phyloP scores from a whole-genome alignment of 73 alveolate genomes.

The Uronychia setigera region DNA sequence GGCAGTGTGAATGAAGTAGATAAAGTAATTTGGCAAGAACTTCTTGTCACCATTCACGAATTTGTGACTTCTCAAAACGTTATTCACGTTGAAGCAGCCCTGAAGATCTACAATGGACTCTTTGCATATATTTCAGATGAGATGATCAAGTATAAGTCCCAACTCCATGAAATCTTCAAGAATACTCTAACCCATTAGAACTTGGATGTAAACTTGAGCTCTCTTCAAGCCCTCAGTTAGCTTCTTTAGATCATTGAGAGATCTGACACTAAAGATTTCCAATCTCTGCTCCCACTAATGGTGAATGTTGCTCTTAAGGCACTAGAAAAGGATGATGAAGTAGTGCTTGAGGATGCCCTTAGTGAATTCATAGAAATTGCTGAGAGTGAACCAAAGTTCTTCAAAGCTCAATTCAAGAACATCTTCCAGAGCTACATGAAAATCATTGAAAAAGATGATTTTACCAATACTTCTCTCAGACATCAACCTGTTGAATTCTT shows the following conservation, averaged over 20 bases:
- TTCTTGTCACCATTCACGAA: slow-evolving; percentile 33
- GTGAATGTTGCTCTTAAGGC: slow-evolving; percentile 74
- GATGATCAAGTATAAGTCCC: slow-evolving; percentile 46
- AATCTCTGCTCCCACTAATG: slow-evolving; percentile 62
- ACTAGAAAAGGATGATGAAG: slow-evolving; percentile 60
- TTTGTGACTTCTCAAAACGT: slow-evolving; percentile 62
- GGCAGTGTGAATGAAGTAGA: slow-evolving; percentile 57
- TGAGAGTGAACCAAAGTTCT: slow-evolving; percentile 90
- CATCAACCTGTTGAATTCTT: slow-evolving; percentile 79
- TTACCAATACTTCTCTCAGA: slow-evolving; percentile 61
- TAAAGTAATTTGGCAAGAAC: slow-evolving; percentile 45
- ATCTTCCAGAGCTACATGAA: slow-evolving; percentile 69
- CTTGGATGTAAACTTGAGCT: slow-evolving; percentile 39
- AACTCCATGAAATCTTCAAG: slow-evolving; percentile 48
- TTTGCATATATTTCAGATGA: slow-evolving; percentile 50
- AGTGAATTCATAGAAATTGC: slow-evolving; percentile 83
- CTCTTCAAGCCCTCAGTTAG: slow-evolving; percentile 59
- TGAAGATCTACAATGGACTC: slow-evolving; percentile 60
- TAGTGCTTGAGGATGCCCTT: slow-evolving; percentile 80
- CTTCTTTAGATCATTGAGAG: slow-evolving; percentile 65
- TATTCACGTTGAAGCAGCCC: slow-evolving; percentile 63
- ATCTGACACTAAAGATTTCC: slow-evolving; percentile 67
- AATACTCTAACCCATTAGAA: slow-evolving; percentile 44
- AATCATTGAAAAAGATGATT: slow-evolving; percentile 63
- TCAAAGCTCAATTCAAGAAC: slow-evolving; percentile 68